These are phyloP conservation scores for Echinosophora koreensis DNA, from an alignment of 306 rosid species.

Conservation along the genomic window DNA sequence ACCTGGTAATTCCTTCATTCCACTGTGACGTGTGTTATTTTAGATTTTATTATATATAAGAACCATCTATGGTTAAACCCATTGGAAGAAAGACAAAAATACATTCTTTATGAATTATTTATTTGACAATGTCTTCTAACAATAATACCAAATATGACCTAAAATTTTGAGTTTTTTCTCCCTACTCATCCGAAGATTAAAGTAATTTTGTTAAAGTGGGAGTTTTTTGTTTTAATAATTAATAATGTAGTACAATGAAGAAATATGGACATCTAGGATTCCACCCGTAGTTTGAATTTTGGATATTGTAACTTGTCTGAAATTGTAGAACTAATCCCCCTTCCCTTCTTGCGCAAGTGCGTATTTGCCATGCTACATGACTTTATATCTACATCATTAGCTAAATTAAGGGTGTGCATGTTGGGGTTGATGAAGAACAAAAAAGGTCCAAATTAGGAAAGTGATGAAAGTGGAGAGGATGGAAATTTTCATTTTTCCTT, in stretches of 20 bases:
- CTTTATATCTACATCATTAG: not conserved
- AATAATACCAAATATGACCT: not conserved
- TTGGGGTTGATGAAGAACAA: not conserved
- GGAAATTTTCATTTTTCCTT: not conserved
- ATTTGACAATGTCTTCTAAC: constrained; percentile 6
- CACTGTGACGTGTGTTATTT: constrained; percentile 20
- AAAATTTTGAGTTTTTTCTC: not conserved
- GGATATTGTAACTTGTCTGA: constrained; percentile 15
- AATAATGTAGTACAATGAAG: not conserved
- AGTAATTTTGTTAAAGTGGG: not conserved
- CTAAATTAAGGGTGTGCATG: not conserved
- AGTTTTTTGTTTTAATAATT: not conserved
- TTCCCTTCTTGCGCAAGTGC: not conserved
- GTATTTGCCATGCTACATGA: not conserved
- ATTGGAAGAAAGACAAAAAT: not conserved
- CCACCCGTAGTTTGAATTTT: not conserved
- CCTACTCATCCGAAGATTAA: not conserved
- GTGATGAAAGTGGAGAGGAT: not conserved
- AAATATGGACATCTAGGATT: constrained; percentile 15
- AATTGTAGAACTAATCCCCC: not conserved
- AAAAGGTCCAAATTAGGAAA: not conserved
- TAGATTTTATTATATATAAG: constrained; percentile 9
- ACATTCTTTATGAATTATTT: not conserved
- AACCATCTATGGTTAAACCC: constrained; percentile 2
- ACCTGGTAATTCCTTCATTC: not conserved